Conservation (phyloP, 495 filamentous ascomycete species). For the Trichocladium antarcticum region DNA sequence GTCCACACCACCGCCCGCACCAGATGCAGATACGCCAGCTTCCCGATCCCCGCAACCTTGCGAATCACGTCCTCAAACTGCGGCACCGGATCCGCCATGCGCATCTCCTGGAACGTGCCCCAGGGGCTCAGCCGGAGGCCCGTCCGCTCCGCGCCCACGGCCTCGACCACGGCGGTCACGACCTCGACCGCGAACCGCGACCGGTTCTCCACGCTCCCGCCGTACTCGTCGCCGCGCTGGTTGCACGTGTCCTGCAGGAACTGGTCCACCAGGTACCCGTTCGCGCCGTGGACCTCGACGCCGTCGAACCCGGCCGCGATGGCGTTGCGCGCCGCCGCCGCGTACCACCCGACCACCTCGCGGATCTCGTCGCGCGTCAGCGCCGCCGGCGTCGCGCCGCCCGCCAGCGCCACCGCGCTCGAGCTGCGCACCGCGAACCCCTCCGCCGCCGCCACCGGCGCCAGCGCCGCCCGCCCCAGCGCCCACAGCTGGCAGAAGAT, state of each 20-base stretch:
- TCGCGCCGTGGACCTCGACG: slow-evolving; percentile 64
- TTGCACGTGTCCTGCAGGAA: slow-evolving; percentile 56
- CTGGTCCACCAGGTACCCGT: slow-evolving; percentile 68
- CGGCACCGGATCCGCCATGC: slow-evolving; percentile 49
- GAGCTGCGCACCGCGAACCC: slow-evolving; percentile 36
- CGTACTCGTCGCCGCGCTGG: slow-evolving; percentile 53
- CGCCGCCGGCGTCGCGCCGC: slow-evolving; percentile 29
- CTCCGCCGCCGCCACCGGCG: slow-evolving; percentile 30
- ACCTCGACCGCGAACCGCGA: slow-evolving; percentile 56
- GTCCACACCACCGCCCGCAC: slow-evolving; percentile 44
- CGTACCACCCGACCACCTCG: slow-evolving; percentile 46
- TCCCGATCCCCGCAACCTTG: slow-evolving; percentile 40
- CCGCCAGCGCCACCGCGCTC: slow-evolving; percentile 37
- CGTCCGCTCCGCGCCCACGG: slow-evolving; percentile 51
- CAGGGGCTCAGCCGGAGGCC: slow-evolving; percentile 57
- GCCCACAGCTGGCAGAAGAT: slow-evolving; percentile 63
- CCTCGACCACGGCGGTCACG: slow-evolving; percentile 47
- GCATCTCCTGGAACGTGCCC: slow-evolving; percentile 56
- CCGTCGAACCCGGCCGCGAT: slow-evolving; percentile 64
- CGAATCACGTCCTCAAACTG: slow-evolving; percentile 52
- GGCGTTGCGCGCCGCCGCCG: slow-evolving; percentile 49
- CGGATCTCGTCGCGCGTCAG: slow-evolving; percentile 50
- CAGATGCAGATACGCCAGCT: slow-evolving; percentile 55
- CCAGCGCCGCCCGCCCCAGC: slow-evolving; percentile 47
- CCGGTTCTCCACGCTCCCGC: slow-evolving; percentile 63